Evolutionary conservation across 164 flowering plant species (phyloP).

Genomic region (Vitis labrusca): DNA sequence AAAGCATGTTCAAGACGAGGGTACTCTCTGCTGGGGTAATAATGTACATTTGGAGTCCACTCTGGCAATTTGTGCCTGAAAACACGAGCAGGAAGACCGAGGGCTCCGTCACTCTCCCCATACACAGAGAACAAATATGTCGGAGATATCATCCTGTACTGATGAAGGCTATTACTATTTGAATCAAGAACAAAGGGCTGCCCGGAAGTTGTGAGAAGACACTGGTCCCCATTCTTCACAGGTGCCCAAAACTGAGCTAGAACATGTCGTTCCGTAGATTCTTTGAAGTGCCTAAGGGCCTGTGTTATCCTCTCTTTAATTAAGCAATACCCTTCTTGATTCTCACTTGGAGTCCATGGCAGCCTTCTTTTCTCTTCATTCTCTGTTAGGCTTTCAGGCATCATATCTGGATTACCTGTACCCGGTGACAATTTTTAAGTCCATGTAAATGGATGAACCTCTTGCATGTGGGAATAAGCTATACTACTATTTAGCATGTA

Average conservation of each 20-base stretch:
- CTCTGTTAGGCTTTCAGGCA: slow-evolving; percentile 24
- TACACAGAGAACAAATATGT: slow-evolving; percentile 76
- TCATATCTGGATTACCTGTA: slow-evolving; percentile 40
- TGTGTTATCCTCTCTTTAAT: slow-evolving; percentile 89
- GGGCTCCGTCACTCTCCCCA: slow-evolving; percentile 61
- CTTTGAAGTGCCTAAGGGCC: slow-evolving; percentile 82
- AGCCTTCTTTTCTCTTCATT: slow-evolving; percentile 30
- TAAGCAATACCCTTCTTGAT: slow-evolving; percentile 56
- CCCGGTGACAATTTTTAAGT: slow-evolving; percentile 12
- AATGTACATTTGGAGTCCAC: slow-evolving; percentile 98
- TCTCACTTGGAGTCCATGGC: slow-evolving; percentile 39
- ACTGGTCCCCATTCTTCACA: slow-evolving; percentile 57
- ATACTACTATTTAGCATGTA: too few species aligned
- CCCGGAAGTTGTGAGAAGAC: slow-evolving; percentile 87
- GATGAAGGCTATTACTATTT: slow-evolving; percentile 72
- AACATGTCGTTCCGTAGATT: slow-evolving; percentile 74
- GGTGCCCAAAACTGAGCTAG: slow-evolving; percentile 99
- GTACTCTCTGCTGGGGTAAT: slow-evolving; percentile 78
- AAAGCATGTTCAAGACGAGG: slow-evolving; percentile 80
- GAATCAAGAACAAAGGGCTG: slow-evolving; percentile 93
- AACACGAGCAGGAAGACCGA: slow-evolving; percentile 98
- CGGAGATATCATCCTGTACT: slow-evolving; percentile 75
- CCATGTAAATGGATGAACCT: too few species aligned
- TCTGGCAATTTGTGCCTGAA: slow-evolving; percentile 83
- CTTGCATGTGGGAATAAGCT: too few species aligned